Evolutionary conservation across 2,329 filamentous ascomycete species (phyloP).

Genomic region (Alternaria hordeiaustralica): DNA sequence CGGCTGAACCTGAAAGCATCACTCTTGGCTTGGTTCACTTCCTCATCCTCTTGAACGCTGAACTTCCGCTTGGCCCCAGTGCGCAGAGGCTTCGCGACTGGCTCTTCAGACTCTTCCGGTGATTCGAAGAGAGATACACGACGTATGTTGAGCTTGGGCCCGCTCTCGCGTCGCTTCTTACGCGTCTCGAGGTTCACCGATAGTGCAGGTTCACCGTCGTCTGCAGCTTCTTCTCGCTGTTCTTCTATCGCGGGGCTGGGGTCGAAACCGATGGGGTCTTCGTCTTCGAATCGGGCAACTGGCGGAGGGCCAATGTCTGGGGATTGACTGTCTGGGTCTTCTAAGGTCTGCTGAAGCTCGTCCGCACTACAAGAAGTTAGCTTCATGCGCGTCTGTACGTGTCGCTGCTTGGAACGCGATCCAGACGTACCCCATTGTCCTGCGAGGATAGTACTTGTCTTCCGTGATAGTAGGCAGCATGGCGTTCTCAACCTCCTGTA

Average conservation of each 20-base stretch:
- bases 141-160: slow-evolving; percentile 51
- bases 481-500: slow-evolving; percentile 56
- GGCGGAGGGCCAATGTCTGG: slow-evolving; percentile 71
- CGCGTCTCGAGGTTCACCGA: slow-evolving; percentile 60
- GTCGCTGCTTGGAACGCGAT: slow-evolving; percentile 1
- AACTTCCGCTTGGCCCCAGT: slow-evolving; percentile 65
- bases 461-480: slow-evolving; percentile 73
- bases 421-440: slow-evolving; percentile 69
- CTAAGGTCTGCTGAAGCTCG: slow-evolving; percentile 62
- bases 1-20: slow-evolving; percentile 59
- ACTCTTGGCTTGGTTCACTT: slow-evolving; percentile 34
- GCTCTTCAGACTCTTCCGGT: slow-evolving; percentile 41
- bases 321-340: slow-evolving; percentile 65
- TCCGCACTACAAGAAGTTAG: slow-evolving; percentile 57
- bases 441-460: slow-evolving; percentile 70
- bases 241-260: slow-evolving; percentile 32
- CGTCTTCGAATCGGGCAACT: slow-evolving; percentile 59
- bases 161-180: slow-evolving; percentile 60
- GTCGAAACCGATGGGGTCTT: slow-evolving; percentile 57
- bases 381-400: neutral
- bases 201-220: slow-evolving; percentile 47
- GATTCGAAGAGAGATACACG: slow-evolving; percentile 54
- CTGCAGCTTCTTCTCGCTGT: slow-evolving; percentile 37
- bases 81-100: slow-evolving; percentile 41
- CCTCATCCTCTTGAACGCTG: slow-evolving; percentile 59